Conservation (phyloP, 2,329 filamentous ascomycete species). For the Botryosphaeria agaves region DNA sequence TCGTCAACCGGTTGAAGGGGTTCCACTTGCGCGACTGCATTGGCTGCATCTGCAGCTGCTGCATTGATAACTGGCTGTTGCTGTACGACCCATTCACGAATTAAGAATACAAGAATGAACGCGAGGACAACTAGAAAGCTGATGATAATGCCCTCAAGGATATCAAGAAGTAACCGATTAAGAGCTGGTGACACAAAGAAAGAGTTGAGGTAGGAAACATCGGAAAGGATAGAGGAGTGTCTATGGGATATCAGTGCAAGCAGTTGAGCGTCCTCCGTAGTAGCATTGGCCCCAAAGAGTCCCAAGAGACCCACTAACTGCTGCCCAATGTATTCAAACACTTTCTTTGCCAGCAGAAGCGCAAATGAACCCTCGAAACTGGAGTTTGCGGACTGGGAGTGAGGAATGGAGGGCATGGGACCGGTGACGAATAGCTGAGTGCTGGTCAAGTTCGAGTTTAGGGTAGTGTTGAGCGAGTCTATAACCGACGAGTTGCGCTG, state of each 20-base stretch:
- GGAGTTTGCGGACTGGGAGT: slow-evolving; percentile 23
- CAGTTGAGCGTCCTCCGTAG: neutral
- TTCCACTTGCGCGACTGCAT: slow-evolving; percentile 12
- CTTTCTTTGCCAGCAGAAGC: too few relatives aligned
- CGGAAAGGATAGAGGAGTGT: slow-evolving; percentile 26
- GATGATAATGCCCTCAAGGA: slow-evolving; percentile 85
- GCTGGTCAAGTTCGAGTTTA: neutral
- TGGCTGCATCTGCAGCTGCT: slow-evolving; percentile 23
- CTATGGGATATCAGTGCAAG: neutral
- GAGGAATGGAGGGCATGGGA: slow-evolving; percentile 7
- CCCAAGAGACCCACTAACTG: too few relatives aligned
- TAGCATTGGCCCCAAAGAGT: neutral
- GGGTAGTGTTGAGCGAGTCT: too few relatives aligned
- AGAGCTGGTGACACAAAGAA: slow-evolving; percentile 50
- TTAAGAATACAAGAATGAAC: slow-evolving; percentile 93
- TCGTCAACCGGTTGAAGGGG: slow-evolving; percentile 3
- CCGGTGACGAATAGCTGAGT: neutral
- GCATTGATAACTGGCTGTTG: slow-evolving; percentile 89
- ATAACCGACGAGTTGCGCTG: too few relatives aligned
- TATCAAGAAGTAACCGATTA: slow-evolving; percentile 65
- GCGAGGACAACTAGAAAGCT: slow-evolving; percentile 80
- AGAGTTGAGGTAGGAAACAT: slow-evolving; percentile 34
- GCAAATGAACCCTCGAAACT: too few relatives aligned
- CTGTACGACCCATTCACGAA: slow-evolving; percentile 94
- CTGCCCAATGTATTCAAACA: too few relatives aligned